Conservation (phyloP, 2,329 filamentous ascomycete species). For the Colletotrichum cordylinicola region DNA sequence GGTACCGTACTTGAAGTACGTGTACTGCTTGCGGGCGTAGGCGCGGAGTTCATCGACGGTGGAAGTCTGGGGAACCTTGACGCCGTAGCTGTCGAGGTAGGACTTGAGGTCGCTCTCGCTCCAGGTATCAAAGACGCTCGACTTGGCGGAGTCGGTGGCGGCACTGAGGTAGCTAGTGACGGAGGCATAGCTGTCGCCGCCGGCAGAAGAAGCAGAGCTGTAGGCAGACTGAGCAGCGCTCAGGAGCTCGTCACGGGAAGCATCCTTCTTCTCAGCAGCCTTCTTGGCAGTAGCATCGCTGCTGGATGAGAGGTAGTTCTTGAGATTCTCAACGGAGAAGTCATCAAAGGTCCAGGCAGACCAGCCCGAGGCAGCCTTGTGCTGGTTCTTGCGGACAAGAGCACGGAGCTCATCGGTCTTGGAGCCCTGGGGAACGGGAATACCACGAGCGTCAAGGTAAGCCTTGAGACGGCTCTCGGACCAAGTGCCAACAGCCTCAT, state of each 20-base stretch:
- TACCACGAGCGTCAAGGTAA: slow-evolving; percentile 77
- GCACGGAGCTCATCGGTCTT: slow-evolving; percentile 78
- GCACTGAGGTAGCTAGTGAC: slow-evolving; percentile 74
- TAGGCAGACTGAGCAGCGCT: slow-evolving; percentile 68
- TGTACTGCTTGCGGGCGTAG: slow-evolving; percentile 73
- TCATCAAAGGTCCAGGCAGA: slow-evolving; percentile 83
- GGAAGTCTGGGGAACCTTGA: slow-evolving; percentile 71
- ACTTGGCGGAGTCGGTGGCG: slow-evolving; percentile 70
- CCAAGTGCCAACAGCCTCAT: slow-evolving; percentile 67
- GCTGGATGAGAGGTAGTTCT: slow-evolving; percentile 57
- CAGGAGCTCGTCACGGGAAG: slow-evolving; percentile 76
- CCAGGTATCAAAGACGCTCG: slow-evolving; percentile 75
- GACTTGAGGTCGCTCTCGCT: slow-evolving; percentile 75
- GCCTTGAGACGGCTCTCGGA: slow-evolving; percentile 79
- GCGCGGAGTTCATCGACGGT: slow-evolving; percentile 74
- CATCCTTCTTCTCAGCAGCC: slow-evolving; percentile 65
- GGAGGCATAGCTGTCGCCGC: slow-evolving; percentile 66
- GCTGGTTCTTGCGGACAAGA: slow-evolving; percentile 73
- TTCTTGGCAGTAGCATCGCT: slow-evolving; percentile 63
- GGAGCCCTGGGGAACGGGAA: slow-evolving; percentile 75
- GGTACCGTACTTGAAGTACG: slow-evolving; percentile 80
- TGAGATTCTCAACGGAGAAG: slow-evolving; percentile 73
- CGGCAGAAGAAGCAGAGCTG: slow-evolving; percentile 61
- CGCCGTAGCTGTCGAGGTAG: slow-evolving; percentile 81
- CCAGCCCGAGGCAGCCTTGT: slow-evolving; percentile 73